Evolutionary conservation across 208 protist genomes (phyloP), one percentile per base, ranked within the genome.

Genomic region (Acanthamoeba lenticulata): DNA sequence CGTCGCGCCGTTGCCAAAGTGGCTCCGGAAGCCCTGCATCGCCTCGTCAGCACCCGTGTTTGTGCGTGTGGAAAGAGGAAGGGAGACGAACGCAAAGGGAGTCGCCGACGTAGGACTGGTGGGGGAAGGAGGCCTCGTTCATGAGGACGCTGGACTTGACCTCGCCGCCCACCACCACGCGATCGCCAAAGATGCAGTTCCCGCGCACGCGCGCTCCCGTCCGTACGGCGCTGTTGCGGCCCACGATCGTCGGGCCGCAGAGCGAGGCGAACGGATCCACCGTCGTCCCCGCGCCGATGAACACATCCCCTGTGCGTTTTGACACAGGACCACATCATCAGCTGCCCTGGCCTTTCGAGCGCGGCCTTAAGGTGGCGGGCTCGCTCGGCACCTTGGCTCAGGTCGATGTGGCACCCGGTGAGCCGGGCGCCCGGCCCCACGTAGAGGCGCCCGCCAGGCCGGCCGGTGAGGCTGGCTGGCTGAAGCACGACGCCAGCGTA

Each of bases 1-100:
- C 67, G 67, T 77, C 17, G 67, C 67, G 67, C 67, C 67, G 29
- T 77, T 77, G 67, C 67, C 67, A 77, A 77, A 77, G 67, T 77
- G 67, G 38, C 67, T 77, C 9, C 67, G 67, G 38, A 77, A 77
- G 29, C 67, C 67, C 67, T 77, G 38, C 24, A 69, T 52, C 15
- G 60, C 0, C 0, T 29, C 21, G 62, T 72, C 13, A 38, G 0
- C 4, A 38, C 15, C 0, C 2, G 62, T 38, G 6, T 19, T 5
- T 42, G 29, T 19, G 32, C 29, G 1, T 11, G n/a, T 15, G 24
- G 32, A 13, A 72, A 0, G 62, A 40, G 32, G 62, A 40, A 38
- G 60, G 45, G 27, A 11, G 1, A 65, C 29, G 67, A 42, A 77
- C 67, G 67, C 67, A 77, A 32, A 77, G 34, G 0, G 67, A 77